Evolutionary conservation across 176 grass and related monocot genomes (phyloP).

Genomic region (Urochloa ruziziensis): DNA sequence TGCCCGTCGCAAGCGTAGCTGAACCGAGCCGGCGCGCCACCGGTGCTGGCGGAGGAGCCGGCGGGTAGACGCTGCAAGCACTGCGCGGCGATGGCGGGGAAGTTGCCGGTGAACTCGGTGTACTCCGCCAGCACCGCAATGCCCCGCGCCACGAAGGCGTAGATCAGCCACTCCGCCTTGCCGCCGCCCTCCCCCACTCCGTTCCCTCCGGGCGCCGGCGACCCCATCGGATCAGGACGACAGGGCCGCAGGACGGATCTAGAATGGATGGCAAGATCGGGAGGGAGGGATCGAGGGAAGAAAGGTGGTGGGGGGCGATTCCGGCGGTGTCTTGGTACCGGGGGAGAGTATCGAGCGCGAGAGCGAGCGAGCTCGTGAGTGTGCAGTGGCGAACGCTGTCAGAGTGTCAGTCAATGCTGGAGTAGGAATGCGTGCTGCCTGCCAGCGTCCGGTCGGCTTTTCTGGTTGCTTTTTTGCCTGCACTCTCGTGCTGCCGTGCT

Average conservation of each 20-base stretch:
- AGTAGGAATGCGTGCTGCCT: slow-evolving; percentile 10
- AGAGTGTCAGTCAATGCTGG: background rate
- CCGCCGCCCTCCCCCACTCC: slow-evolving; percentile 33
- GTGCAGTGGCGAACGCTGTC: background rate
- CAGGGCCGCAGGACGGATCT: slow-evolving; percentile 10
- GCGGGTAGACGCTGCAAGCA: slow-evolving; percentile 87
- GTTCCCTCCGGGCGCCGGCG: slow-evolving; percentile 3
- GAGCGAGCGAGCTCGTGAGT: background rate
- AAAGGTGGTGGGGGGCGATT: background rate
- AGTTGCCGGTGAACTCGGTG: slow-evolving; percentile 96
- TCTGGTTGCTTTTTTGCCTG: slow-evolving; percentile 11
- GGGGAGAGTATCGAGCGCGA: slow-evolving; percentile 18
- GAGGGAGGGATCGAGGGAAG: slow-evolving; percentile 22
- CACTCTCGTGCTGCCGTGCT: background rate
- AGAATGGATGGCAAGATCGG: slow-evolving; percentile 5
- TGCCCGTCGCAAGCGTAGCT: slow-evolving; percentile 88
- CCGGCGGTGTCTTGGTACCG: slow-evolving; percentile 21
- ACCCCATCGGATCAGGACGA: slow-evolving; percentile 28
- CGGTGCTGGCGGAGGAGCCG: slow-evolving; percentile 13
- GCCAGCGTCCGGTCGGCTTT: background rate
- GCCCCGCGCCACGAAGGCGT: slow-evolving; percentile 90
- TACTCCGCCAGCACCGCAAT: slow-evolving; percentile 87
- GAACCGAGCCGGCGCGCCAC: slow-evolving; percentile 33
- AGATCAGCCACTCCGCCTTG: slow-evolving; percentile 77
- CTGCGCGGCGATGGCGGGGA: slow-evolving; percentile 73